These are phyloP conservation scores for Smittium culicis DNA, from an alignment of 371 early-diverging fungal species.

Conservation along the genomic window DNA sequence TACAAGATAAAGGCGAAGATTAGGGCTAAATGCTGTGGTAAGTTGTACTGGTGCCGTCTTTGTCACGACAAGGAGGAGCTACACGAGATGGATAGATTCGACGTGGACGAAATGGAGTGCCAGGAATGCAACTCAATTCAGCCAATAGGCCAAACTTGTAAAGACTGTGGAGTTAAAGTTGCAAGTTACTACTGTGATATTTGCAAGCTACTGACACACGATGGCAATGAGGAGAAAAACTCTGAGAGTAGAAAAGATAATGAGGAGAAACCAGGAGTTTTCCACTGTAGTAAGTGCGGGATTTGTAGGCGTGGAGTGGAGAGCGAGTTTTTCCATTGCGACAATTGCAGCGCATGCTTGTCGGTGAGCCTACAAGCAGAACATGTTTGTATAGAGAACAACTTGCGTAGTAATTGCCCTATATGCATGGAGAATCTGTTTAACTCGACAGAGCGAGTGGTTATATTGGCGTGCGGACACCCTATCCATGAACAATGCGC, in stretches of 20 bases:
- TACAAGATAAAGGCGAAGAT: slow-evolving; percentile 79
- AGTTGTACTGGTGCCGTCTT: slow-evolving; percentile 81
- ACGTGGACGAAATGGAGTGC: slow-evolving; percentile 80
- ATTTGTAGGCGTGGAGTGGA: slow-evolving; percentile 72
- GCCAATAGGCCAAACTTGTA: slow-evolving; percentile 63
- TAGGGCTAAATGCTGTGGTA: slow-evolving; percentile 81
- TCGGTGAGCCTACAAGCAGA: slow-evolving; percentile 47
- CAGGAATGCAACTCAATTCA: slow-evolving; percentile 77
- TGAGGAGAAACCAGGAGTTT: slow-evolving; percentile 68
- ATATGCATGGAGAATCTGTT: slow-evolving; percentile 96
- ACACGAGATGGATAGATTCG: slow-evolving; percentile 69
- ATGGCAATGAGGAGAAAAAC: slow-evolving; percentile 50
- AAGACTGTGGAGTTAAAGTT: slow-evolving; percentile 42
- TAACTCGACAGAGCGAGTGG: slow-evolving; percentile 32
- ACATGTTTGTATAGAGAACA: slow-evolving; percentile 89
- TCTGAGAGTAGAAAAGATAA: slow-evolving; percentile 90
- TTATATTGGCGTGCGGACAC: slow-evolving; percentile 84
- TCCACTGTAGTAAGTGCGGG: slow-evolving; percentile 89
- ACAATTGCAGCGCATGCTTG: slow-evolving; percentile 89
- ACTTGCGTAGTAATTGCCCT: slow-evolving; percentile 84
- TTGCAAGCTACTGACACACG: slow-evolving; percentile 91
- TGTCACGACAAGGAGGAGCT: slow-evolving; percentile 86
- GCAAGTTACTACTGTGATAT: slow-evolving; percentile 78
- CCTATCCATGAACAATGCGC: slow-evolving; percentile 81
- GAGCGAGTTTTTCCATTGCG: slow-evolving; percentile 88